Conservation (phyloP, 352 stramenopile species). For the Pythium volutum region DNA sequence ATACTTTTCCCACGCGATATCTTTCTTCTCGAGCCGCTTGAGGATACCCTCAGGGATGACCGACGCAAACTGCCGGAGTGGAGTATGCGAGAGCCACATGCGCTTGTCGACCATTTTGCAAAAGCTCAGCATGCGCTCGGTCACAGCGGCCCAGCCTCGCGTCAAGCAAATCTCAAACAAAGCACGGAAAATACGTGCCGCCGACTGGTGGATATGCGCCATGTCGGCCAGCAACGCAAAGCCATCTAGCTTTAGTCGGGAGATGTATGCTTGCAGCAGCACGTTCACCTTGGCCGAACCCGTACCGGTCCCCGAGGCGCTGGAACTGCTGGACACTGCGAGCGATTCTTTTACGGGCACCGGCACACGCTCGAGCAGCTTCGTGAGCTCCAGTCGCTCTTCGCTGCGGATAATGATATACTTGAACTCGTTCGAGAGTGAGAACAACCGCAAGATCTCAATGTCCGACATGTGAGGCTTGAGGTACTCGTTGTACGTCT, state of each 20-base stretch:
- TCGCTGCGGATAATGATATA: conserved; percentile 98
- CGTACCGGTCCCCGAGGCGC: conserved; percentile 39
- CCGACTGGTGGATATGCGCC: conserved; percentile 98
- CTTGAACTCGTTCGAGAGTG: conserved; percentile 98
- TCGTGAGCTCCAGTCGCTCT: conserved; percentile 98
- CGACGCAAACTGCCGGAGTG: conserved; percentile 95
- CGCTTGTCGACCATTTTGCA: conserved; percentile 99
- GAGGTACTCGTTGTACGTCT: conserved; percentile 98
- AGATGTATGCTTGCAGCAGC: conserved; percentile 99
- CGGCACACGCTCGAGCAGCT: conserved; percentile 96
- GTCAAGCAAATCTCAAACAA: conserved; percentile 99
- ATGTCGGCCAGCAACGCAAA: conserved; percentile 99
- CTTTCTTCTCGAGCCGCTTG: conserved; percentile 97
- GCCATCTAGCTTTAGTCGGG: conserved; percentile 95
- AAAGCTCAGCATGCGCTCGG: conserved; percentile 95
- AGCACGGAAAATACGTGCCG: conserved; percentile 96
- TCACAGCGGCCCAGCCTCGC: conserved; percentile 93
- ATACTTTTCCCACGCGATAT: conserved; percentile 98
- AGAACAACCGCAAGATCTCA: conserved; percentile 98
- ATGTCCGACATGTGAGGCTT: conserved; percentile 99
- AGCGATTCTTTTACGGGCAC: conserved; percentile 98
- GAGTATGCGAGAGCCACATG: conserved; percentile 97
- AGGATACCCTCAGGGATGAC: conserved; percentile 94
- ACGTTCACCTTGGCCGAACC: conserved; percentile 98
- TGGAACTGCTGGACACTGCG: conserved; percentile 34